Base-by-base conservation (phyloP, 176 grass and related monocot genomes). In the Secale cereale region DNA sequence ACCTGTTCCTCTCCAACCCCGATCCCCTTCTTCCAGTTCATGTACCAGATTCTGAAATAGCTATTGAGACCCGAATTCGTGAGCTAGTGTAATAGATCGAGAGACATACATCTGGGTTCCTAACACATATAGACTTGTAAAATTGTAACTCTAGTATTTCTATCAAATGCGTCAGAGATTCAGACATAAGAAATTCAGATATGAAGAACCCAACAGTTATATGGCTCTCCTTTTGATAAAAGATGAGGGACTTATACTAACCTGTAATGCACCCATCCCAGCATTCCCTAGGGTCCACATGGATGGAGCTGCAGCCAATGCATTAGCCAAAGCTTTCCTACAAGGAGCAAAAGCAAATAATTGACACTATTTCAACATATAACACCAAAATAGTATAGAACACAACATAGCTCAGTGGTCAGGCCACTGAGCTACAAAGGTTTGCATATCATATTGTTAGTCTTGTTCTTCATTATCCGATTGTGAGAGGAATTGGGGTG, bases 261-360 rank as follows among this genome's bases (percentile, higher is more conserved):
- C 96, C 88, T 98, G 93, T 45, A 98, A 89, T 23, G 96, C 93
- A 35, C 96, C 93, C 96, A 98, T 98, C 86, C 96, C 96, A 80
- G 93, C 93, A 84, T 98, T 95, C 35, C 96, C 96, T 16, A 95
- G 89, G 84, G 82, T 95, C 96, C 96, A 98, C 91, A 98, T 98
- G 43, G 96, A 98, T 40, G 96, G 96, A 86, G 96, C 96, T 57
- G 88, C 88, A 65, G 96, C 96, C 68, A 98, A 86, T 26, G 96
- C 96, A 78, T 98, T 98, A 85, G 93, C 96, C 28, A 98, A 88
- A 85, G 93, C 96, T 98, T 98, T 94, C 93, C 96, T 98, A 74
- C 70, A 92, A 88, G 80, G 59, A 85, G 30, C 64, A 76, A 56
- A 59, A 85, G 81, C 29, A 84, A 17, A 75, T 23, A 84, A 59